Conservation (phyloP, 352 stramenopile genomes). For the Phytophthora idaei region DNA sequence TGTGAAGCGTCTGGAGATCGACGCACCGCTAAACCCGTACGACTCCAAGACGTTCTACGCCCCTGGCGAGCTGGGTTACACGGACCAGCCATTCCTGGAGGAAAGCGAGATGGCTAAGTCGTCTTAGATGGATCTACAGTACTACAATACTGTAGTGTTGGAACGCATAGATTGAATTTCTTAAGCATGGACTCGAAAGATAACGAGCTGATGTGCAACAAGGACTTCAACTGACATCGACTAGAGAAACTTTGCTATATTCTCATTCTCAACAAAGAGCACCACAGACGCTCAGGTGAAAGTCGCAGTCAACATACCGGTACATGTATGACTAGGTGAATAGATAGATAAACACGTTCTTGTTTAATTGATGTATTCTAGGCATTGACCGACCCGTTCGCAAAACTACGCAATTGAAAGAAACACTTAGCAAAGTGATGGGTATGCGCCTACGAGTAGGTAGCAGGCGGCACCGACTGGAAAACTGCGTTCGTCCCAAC, state of each 20-base stretch:
- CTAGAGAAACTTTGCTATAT: neutral
- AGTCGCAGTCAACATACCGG: neutral
- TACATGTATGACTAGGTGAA: too few relatives aligned
- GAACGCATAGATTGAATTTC: neutral
- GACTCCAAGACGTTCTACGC: slow-evolving; percentile 43
- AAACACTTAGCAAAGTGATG: too few relatives aligned
- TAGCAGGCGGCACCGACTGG: too few relatives aligned
- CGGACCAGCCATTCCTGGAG: slow-evolving; percentile 43
- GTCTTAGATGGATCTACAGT: slow-evolving; percentile 2
- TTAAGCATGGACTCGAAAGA: too few relatives aligned
- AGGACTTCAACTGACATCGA: too few relatives aligned
- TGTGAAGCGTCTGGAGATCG: slow-evolving; percentile 44
- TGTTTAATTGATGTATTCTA: too few relatives aligned
- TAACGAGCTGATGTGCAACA: too few relatives aligned
- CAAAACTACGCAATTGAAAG: too few relatives aligned
- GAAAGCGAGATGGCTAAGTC: slow-evolving; percentile 10
- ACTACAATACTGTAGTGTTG: neutral
- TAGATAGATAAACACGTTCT: too few relatives aligned
- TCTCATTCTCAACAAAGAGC: too few relatives aligned
- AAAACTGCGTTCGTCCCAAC: slow-evolving; percentile 10
- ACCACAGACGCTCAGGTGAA: neutral
- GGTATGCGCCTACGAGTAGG: too few relatives aligned
- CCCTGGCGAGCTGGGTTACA: slow-evolving; percentile 42
- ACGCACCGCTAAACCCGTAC: slow-evolving; percentile 46
- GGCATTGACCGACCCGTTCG: too few relatives aligned